phyloP scores from a whole-genome alignment of 2,329 filamentous ascomycete species.

The Trichoderma gracile region DNA sequence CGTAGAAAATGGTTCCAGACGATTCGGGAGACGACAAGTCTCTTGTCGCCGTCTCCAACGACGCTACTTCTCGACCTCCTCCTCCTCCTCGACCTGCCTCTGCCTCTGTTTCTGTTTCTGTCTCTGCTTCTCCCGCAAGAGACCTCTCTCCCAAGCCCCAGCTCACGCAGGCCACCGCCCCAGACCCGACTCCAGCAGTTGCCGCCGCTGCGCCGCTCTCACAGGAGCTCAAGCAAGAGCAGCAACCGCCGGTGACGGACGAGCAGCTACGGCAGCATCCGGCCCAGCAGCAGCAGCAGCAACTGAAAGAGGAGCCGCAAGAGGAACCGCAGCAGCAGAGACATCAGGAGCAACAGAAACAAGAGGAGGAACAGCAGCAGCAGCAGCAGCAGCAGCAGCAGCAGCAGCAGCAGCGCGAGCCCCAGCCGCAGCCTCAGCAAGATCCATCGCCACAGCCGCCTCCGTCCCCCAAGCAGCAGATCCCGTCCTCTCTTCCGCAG shows the following conservation, averaged over 20 bases:
- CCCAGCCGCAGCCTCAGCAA: background rate
- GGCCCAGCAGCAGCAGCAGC: conserved; percentile 25
- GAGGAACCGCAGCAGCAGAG: too few species aligned
- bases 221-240: conserved; percentile 11
- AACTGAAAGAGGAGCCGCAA: conserved; percentile 22
- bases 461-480: background rate
- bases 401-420: conserved; percentile 14
- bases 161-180: background rate
- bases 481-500: background rate
- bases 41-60: conserved; percentile 19
- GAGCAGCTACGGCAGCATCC: conserved; percentile 16
- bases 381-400: conserved; percentile 1
- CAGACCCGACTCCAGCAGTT: conserved; percentile 24
- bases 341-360: too few species aligned
- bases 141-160: conserved; percentile 24
- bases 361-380: background rate
- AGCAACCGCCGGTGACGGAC: conserved; percentile 9
- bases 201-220: conserved; percentile 22
- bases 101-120: conserved; percentile 8
- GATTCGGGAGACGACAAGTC: conserved; percentile 33
- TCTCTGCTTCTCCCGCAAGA: conserved; percentile 27
- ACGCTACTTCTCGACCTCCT: conserved; percentile 27
- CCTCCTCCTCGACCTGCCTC: too few species aligned
- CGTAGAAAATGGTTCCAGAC: conserved; percentile 33
- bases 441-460: background rate